phyloP scores from a whole-genome alignment of 108 stramenopile species.

The Pseudonitzschia multiseries region DNA sequence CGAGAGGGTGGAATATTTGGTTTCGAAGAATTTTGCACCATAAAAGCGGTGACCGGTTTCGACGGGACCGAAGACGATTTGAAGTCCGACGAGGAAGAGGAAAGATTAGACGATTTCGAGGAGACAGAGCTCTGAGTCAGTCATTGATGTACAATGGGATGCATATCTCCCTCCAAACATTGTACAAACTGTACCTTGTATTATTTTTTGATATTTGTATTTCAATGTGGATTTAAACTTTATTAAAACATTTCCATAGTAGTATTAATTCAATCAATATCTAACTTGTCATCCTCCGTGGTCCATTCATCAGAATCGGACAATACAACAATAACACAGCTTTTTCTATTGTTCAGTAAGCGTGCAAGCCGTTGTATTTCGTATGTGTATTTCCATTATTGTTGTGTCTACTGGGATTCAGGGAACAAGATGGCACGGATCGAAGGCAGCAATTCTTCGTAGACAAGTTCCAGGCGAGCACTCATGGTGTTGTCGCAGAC shows the following conservation, averaged over 20 bases:
- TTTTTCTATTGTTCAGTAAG: background rate
- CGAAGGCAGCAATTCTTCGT: conserved; percentile 92
- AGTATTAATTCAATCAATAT: background rate
- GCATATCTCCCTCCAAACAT: no score
- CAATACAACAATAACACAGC: background rate
- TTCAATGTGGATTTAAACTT: background rate
- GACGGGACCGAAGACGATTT: conserved; percentile 1
- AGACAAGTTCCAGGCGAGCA: conserved; percentile 85
- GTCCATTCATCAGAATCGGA: background rate
- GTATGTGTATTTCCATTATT: background rate
- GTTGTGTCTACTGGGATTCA: conserved; percentile 46
- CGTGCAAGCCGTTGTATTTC: background rate
- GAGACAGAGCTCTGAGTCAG: background rate
- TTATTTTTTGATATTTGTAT: no score
- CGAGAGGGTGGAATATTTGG: conserved; percentile 49
- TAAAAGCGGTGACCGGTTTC: conserved; percentile 28
- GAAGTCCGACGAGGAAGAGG: background rate
- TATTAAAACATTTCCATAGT: background rate
- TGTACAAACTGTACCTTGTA: no score
- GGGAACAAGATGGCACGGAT: conserved; percentile 94
- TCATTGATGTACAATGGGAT: no score
- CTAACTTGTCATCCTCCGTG: background rate
- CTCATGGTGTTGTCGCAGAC: conserved; percentile 97
- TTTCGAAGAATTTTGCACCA: conserved; percentile 28
- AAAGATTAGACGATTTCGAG: background rate